Conservation (phyloP, 129 eudicot species). For the Scalesia atractyloides region DNA sequence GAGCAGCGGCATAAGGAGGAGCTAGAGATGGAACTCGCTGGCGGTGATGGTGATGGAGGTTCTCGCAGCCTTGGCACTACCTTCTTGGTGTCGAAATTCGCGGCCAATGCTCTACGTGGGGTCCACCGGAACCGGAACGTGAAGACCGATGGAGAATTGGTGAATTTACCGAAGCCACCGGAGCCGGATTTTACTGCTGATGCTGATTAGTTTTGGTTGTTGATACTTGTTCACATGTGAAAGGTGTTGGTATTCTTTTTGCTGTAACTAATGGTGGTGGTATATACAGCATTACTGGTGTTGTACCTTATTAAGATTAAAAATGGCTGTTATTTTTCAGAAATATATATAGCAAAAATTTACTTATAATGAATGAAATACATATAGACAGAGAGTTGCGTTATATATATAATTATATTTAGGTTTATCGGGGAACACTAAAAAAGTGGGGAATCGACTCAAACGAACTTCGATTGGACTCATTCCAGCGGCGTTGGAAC, state of each 20-base stretch:
- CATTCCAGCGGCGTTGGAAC: too few relatives aligned
- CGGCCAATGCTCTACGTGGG: conserved; percentile 82
- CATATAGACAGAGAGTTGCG: too few relatives aligned
- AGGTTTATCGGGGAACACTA: too few relatives aligned
- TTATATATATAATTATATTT: too few relatives aligned
- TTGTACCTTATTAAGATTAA: neutral
- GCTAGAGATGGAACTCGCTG: conserved; percentile 40
- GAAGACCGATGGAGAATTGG: conserved; percentile 64
- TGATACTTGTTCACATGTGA: conserved; percentile 9
- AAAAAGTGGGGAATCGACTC: too few relatives aligned
- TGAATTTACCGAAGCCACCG: conserved; percentile 81
- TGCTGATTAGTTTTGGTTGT: conserved; percentile 52
- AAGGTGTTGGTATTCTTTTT: neutral
- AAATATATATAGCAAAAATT: too few relatives aligned
- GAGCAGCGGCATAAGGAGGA: conserved; percentile 66
- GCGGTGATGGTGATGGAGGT: conserved; percentile 52
- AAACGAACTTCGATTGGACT: too few relatives aligned
- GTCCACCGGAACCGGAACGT: conserved; percentile 67
- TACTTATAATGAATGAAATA: too few relatives aligned
- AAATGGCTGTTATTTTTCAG: neutral
- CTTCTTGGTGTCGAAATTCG: conserved; percentile 73
- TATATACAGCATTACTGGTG: conserved; percentile 8
- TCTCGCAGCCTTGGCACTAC: conserved; percentile 73
- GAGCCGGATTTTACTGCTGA: conserved; percentile 88
- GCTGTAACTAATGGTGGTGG: conserved; percentile 19